Evolutionary conservation across 257 asterid genomes (phyloP), one percentile per base, ranked within the genome.

Genomic region (Salvia miltiorrhiza): DNA sequence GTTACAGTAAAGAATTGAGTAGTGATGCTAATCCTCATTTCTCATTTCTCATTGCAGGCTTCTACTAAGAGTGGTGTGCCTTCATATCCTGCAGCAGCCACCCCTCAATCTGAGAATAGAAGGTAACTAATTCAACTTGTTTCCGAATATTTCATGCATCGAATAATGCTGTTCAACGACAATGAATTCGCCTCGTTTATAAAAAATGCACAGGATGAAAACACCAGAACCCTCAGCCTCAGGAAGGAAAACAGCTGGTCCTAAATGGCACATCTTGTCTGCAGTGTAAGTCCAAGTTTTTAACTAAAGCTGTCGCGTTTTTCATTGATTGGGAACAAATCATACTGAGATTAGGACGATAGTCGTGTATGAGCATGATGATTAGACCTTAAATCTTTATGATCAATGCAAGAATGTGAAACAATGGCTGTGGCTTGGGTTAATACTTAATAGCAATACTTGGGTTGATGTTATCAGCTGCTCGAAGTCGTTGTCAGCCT

Each of bases 241-340:
- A 21, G 88, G 95, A 76, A 84, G 80, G 81, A 86, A 83, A 90
- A 82, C 89, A 64, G 32, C 80, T 16, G 90, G 87, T 64, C 88
- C 89, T 17, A 88, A 82, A 73, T 83, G 98, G 95, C 83, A 84
- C 76, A 64, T 88, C 68, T 72, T 88, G 67, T 82, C 97, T 37
- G 79, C 97, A 14, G 87, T 84, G 97, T 93, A 84, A 87, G 96
- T 82, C 45, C 55, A 16, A 47, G 54, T 20, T 67, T 50, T 23
- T 49, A n/a, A n/a, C 39, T 19, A 67, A 10, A 11, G 14, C 14
- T 26, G 41, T n/a, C 47, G n/a, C 53, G 20, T n/a, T 19, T 48
- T n/a, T 20, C 21, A 56, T 21, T 54, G 47, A 19, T 37, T 1
- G 17, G 63, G 26, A 39, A 5, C 37, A 7, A 14, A n/a, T 4